phyloP scores from a whole-genome alignment of 2,329 filamentous ascomycete species.

The Penicillium griseofulvum region DNA sequence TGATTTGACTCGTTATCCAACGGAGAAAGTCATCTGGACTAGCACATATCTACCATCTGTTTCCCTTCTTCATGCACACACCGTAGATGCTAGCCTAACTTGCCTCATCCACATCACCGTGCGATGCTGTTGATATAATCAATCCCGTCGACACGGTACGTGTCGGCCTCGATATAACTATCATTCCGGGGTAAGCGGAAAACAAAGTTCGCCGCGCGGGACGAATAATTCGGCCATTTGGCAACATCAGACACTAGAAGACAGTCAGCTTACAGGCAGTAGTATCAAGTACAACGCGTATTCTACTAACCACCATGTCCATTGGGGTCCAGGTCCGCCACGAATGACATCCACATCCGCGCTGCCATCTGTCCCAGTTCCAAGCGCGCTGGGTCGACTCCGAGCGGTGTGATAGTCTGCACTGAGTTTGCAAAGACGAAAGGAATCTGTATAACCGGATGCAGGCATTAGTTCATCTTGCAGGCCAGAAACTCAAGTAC shows the following conservation, averaged over 20 bases:
- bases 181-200: slow-evolving; percentile 26
- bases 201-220: slow-evolving; percentile 24
- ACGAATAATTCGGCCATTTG: slow-evolving; percentile 25
- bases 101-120: slow-evolving; percentile 11
- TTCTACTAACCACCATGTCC: slow-evolving; percentile 26
- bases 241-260: slow-evolving; percentile 21
- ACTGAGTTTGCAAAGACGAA: slow-evolving; percentile 34
- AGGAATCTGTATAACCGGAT: slow-evolving; percentile 22
- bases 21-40: neutral
- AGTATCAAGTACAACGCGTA: neutral
- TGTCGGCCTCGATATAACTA: slow-evolving; percentile 30
- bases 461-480: neutral
- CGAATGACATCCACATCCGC: slow-evolving; percentile 35
- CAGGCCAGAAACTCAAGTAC: neutral
- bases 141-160: slow-evolving; percentile 27
- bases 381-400: slow-evolving; percentile 24
- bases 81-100: neutral
- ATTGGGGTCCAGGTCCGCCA: slow-evolving; percentile 29
- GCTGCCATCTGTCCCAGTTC: slow-evolving; percentile 29
- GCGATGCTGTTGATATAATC: slow-evolving; percentile 28
- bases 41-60: neutral
- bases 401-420: slow-evolving; percentile 28
- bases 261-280: neutral
- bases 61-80: neutral
- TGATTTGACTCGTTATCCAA: neutral